These are phyloP conservation scores for Phytophthora hibernalis DNA, from an alignment of 352 stramenopile genomes.

Conservation along the genomic window DNA sequence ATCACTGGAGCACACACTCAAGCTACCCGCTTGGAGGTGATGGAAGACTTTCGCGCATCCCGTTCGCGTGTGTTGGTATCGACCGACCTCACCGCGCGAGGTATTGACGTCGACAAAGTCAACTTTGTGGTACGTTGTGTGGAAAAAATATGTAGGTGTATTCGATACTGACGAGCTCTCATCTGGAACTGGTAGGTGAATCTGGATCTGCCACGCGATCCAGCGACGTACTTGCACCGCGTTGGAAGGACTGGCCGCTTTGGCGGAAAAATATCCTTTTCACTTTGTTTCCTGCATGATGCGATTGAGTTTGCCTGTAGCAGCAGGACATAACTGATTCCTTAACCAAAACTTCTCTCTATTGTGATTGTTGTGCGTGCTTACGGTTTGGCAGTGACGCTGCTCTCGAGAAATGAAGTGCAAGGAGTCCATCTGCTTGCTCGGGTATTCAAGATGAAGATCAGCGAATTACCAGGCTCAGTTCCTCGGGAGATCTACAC, in stretches of 20 bases:
- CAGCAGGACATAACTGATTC: conserved; percentile 13
- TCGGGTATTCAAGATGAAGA: conserved; percentile 75
- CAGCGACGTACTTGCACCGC: conserved; percentile 81
- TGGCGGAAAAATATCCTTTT: conserved; percentile 58
- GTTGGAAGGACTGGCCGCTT: conserved; percentile 80
- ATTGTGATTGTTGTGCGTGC: neutral
- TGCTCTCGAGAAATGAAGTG: conserved; percentile 59
- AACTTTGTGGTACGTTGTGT: conserved; percentile 66
- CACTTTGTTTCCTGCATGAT: neutral
- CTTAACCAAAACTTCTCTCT: neutral
- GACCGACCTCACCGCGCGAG: conserved; percentile 77
- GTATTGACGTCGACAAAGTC: conserved; percentile 80
- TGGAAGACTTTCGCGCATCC: conserved; percentile 64
- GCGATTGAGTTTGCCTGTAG: neutral
- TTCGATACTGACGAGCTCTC: neutral
- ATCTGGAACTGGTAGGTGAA: conserved; percentile 53
- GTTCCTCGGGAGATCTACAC: conserved; percentile 55
- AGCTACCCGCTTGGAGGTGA: conserved; percentile 61
- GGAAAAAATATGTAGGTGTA: neutral
- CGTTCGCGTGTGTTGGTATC: conserved; percentile 73
- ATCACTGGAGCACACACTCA: conserved; percentile 79
- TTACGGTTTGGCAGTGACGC: conserved; percentile 68
- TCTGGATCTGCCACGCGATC: conserved; percentile 73
- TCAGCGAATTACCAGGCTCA: conserved; percentile 55
- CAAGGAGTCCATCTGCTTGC: conserved; percentile 61